A percentile compares a stretch with the other conserved stretches of the same genome.
Conservation (phyloP, 164 flowering plant genomes). For the Macadamia integrifolia region DNA sequence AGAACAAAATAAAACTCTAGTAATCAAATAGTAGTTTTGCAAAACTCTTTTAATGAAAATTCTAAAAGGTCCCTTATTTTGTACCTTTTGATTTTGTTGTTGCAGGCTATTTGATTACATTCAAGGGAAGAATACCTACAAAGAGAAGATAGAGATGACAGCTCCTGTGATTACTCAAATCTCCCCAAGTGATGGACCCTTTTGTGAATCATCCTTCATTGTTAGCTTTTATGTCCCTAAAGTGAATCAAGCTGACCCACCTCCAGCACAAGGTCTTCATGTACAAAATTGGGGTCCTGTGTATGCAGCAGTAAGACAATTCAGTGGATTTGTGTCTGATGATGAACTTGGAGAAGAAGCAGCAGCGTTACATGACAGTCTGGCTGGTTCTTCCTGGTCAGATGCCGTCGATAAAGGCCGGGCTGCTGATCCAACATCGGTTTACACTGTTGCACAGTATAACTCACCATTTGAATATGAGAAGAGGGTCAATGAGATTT, state of each 20-base stretch:
- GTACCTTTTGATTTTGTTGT: neutral
- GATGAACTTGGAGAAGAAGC: slow-evolving; percentile 58
- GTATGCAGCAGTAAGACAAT: slow-evolving; percentile 72
- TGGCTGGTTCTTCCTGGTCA: slow-evolving; percentile 54
- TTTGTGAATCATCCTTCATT: slow-evolving; percentile 67
- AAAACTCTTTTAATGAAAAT: no score
- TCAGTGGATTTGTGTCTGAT: slow-evolving; percentile 66
- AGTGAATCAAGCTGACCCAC: slow-evolving; percentile 63
- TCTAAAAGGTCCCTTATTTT: no score
- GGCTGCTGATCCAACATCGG: slow-evolving; percentile 22
- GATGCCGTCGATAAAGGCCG: slow-evolving; percentile 41
- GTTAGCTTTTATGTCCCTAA: slow-evolving; percentile 82
- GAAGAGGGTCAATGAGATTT: slow-evolving; percentile 82
- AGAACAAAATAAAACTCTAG: no score
- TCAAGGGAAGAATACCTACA: slow-evolving; percentile 69
- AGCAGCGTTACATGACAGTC: slow-evolving; percentile 52
- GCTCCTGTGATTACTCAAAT: slow-evolving; percentile 80
- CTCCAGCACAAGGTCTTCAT: slow-evolving; percentile 65
- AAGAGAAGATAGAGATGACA: slow-evolving; percentile 74
- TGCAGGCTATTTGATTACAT: slow-evolving; percentile 76
- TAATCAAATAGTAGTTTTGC: no score
- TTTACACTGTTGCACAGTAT: slow-evolving; percentile 75
- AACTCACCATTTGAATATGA: slow-evolving; percentile 82
- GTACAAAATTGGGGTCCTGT: slow-evolving; percentile 55
- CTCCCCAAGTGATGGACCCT: slow-evolving; percentile 77